These are phyloP conservation scores for Rhodocollybia butyracea DNA, from an alignment of 768 basidiomycete species.

Conservation along the genomic window DNA sequence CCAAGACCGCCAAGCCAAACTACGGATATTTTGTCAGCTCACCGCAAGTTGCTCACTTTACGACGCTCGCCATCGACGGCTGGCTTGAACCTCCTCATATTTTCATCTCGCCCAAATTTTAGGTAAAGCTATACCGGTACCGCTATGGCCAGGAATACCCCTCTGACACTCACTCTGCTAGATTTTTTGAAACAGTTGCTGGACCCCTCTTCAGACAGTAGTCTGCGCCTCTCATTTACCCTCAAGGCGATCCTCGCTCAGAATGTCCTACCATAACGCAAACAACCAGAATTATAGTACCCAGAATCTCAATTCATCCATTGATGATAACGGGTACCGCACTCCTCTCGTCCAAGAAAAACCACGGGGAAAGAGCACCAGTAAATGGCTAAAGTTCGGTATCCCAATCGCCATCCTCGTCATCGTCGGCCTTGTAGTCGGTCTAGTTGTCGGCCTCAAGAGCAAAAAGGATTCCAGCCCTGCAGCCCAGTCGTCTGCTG, in stretches of 20 bases:
- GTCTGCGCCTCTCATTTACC: constrained; percentile 8
- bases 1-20: too few species aligned
- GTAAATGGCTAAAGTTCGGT: constrained; percentile 76
- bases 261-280: constrained; percentile 4
- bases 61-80: too few species aligned
- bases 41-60: too few species aligned
- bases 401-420: constrained; percentile 63
- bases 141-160: too few species aligned
- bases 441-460: constrained; percentile 76
- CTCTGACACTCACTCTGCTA: too few species aligned
- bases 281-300: constrained; percentile 4
- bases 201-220: constrained; percentile 3
- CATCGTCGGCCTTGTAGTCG: constrained; percentile 66
- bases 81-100: too few species aligned
- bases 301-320: constrained; percentile 32
- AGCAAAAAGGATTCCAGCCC: constrained; percentile 42
- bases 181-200: too few species aligned
- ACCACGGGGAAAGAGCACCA: constrained; percentile 40
- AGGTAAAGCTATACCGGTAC: too few species aligned
- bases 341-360: constrained; percentile 41
- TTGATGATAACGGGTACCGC: constrained; percentile 57
- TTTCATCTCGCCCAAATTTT: too few species aligned
- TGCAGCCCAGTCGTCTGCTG: constrained; percentile 37
- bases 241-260: too few species aligned
- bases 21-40: too few species aligned